Percentiles rank a stretch among this genome's conserved stretches.
Evolutionary conservation across 768 basidiomycete genomes (phyloP).

Genomic region (Coprinopsis sp.): DNA sequence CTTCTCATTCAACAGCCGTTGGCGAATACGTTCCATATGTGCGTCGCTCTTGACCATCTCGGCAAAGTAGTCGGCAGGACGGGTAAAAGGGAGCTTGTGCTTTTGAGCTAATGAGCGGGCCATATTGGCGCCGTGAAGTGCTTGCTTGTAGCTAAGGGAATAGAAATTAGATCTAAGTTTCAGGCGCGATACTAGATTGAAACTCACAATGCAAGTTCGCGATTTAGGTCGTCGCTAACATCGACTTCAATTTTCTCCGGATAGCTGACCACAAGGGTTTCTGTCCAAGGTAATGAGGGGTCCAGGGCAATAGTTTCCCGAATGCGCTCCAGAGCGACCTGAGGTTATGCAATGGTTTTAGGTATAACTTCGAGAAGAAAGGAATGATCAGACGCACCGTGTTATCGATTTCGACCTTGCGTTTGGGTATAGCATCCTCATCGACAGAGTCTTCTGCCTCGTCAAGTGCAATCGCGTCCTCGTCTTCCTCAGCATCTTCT

Average conservation of each 20-base stretch:
- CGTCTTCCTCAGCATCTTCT: no score
- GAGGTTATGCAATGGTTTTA: conserved; percentile 4
- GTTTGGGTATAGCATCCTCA: conserved; percentile 75
- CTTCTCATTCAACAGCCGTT: conserved; percentile 81
- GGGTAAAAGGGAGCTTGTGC: conserved; percentile 79
- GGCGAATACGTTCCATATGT: conserved; percentile 96
- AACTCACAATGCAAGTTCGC: conserved; percentile 92
- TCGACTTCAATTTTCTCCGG: conserved; percentile 72
- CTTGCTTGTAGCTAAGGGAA: conserved; percentile 84
- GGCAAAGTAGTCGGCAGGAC: conserved; percentile 92
- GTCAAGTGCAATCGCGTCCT: conserved; percentile 59
- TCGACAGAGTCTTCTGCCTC: conserved; percentile 63
- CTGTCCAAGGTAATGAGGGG: conserved; percentile 75
- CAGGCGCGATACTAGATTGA: background rate
- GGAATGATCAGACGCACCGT: conserved; percentile 40
- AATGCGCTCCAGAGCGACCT: conserved; percentile 80
- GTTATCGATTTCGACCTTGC: conserved; percentile 83
- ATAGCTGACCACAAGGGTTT: conserved; percentile 70
- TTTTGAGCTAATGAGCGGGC: conserved; percentile 77
- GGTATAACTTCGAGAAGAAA: background rate
- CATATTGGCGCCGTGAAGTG: conserved; percentile 73
- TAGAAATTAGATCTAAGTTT: background rate
- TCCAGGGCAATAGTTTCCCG: conserved; percentile 74
- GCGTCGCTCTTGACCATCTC: conserved; percentile 98
- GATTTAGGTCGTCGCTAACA: conserved; percentile 84